Conservation (phyloP, 2,329 filamentous ascomycete species). For the Tolypocladium nubicola region DNA sequence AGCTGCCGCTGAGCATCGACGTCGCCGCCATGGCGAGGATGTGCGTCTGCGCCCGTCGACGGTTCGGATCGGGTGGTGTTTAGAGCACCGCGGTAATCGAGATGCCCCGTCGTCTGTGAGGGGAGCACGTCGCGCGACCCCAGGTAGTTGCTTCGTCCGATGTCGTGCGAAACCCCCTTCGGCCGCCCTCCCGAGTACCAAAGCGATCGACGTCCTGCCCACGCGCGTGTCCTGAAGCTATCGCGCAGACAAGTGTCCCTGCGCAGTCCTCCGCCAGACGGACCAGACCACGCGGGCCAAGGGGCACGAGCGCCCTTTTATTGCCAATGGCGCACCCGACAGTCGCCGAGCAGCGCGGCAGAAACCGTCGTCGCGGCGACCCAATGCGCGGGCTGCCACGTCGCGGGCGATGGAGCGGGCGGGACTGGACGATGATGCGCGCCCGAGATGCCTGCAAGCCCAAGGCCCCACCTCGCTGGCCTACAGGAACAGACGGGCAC, state of each 20-base stretch:
- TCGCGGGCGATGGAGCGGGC: not conserved
- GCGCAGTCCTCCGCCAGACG: not conserved
- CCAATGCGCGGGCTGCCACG: not conserved
- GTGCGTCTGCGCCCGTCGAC: not conserved
- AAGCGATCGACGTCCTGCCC: not conserved
- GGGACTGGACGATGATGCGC: not conserved
- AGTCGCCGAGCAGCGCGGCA: not conserved
- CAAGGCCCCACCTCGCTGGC: not conserved
- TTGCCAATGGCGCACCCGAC: not conserved
- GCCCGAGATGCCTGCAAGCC: not conserved
- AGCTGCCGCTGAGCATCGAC: slow-evolving; percentile 20
- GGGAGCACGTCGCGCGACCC: not conserved
- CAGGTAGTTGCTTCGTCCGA: not conserved
- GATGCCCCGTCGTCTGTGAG: too few species aligned
- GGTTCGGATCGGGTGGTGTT: not conserved
- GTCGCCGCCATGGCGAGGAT: not conserved
- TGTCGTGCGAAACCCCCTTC: not conserved
- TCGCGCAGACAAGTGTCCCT: not conserved
- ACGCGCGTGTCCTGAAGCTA: not conserved
- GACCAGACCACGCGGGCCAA: not conserved
- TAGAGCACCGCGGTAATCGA: not conserved
- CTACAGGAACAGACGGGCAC: not conserved
- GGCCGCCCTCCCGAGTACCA: not conserved
- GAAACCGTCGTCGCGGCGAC: not conserved
- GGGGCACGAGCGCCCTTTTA: not conserved